Percentiles rank a stretch among this genome's conserved stretches.
Evolutionary conservation across 2,329 filamentous ascomycete genomes (phyloP).

Genomic region (Gyromitra esculenta): DNA sequence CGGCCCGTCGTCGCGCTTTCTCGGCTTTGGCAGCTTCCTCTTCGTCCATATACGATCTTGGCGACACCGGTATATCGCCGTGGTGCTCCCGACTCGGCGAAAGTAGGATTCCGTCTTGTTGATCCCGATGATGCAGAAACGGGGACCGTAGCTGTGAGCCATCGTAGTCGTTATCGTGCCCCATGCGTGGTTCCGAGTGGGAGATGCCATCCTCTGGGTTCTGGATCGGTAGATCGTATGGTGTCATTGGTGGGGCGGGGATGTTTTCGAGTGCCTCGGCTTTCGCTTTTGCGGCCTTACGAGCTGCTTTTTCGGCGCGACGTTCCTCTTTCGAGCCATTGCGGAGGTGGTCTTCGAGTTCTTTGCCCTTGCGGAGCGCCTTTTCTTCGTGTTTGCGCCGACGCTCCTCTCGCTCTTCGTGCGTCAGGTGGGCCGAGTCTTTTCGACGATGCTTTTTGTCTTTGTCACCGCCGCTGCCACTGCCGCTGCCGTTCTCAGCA

Average conservation of each 20-base stretch:
- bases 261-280: slow-evolving; percentile 38
- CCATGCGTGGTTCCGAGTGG: background rate
- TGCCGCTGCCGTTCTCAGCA: slow-evolving; percentile 1
- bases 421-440: slow-evolving; percentile 43
- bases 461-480: slow-evolving; percentile 21
- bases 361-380: slow-evolving; percentile 40
- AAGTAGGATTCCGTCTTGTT: slow-evolving; percentile 30
- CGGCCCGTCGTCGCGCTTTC: slow-evolving; percentile 45
- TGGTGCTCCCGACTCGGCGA: slow-evolving; percentile 14
- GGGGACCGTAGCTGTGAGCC: slow-evolving; percentile 26
- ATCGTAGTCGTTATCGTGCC: background rate
- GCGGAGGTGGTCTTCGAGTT: slow-evolving; percentile 46
- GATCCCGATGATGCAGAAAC: slow-evolving; percentile 40
- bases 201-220: slow-evolving; percentile 11
- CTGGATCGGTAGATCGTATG: slow-evolving; percentile 37
- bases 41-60: slow-evolving; percentile 10
- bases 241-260: slow-evolving; percentile 17
- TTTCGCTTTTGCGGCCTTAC: slow-evolving; percentile 47
- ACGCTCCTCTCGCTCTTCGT: slow-evolving; percentile 45
- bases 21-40: slow-evolving; percentile 36
- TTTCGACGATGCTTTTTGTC: slow-evolving; percentile 43
- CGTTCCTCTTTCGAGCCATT: slow-evolving; percentile 38
- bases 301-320: slow-evolving; percentile 37
- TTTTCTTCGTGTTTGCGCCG: slow-evolving; percentile 49
- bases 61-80: slow-evolving; percentile 11